Conservation (phyloP, 192 early-diverging fungal species). For the Coemansia sp. region DNA sequence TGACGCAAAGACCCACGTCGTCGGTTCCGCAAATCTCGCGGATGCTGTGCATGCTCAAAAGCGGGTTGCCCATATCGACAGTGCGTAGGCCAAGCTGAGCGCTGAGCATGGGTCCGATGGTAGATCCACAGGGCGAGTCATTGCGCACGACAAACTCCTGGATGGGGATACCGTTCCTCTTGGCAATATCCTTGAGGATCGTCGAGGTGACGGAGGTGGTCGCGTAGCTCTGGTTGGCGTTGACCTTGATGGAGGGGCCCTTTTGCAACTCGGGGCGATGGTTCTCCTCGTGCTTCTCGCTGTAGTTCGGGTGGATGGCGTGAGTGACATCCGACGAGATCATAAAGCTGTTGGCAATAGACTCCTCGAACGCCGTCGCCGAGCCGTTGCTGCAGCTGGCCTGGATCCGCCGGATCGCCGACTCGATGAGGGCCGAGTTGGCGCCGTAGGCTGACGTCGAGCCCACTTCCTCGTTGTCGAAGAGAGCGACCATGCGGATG, state of each 20-base stretch:
- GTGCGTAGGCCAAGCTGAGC: slow-evolving; percentile 94
- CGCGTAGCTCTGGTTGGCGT: slow-evolving; percentile 93
- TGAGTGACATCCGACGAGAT: slow-evolving; percentile 96
- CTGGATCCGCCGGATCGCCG: slow-evolving; percentile 68
- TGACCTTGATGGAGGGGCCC: slow-evolving; percentile 95
- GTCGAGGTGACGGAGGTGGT: slow-evolving; percentile 73
- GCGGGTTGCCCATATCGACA: slow-evolving; percentile 94
- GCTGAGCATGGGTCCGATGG: slow-evolving; percentile 96
- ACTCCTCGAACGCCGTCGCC: slow-evolving; percentile 75
- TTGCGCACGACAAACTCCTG: slow-evolving; percentile 94
- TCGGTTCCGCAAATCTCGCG: slow-evolving; percentile 88
- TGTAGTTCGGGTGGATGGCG: slow-evolving; percentile 85
- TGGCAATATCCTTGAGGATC: slow-evolving; percentile 76
- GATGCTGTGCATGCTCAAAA: slow-evolving; percentile 97
- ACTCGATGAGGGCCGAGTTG: slow-evolving; percentile 81
- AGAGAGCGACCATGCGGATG: slow-evolving; percentile 85
- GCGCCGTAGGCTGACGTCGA: slow-evolving; percentile 92
- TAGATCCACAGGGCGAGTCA: slow-evolving; percentile 93
- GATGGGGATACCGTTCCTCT: slow-evolving; percentile 73
- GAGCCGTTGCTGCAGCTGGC: slow-evolving; percentile 26
- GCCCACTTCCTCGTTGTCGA: slow-evolving; percentile 99
- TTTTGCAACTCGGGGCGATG: slow-evolving; percentile 91
- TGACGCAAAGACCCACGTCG: slow-evolving; percentile 82
- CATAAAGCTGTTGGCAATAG: slow-evolving; percentile 81
- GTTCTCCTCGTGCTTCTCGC: slow-evolving; percentile 91